Conservation (phyloP, 768 basidiomycete genomes). For the Guyanaporus albipodus region DNA sequence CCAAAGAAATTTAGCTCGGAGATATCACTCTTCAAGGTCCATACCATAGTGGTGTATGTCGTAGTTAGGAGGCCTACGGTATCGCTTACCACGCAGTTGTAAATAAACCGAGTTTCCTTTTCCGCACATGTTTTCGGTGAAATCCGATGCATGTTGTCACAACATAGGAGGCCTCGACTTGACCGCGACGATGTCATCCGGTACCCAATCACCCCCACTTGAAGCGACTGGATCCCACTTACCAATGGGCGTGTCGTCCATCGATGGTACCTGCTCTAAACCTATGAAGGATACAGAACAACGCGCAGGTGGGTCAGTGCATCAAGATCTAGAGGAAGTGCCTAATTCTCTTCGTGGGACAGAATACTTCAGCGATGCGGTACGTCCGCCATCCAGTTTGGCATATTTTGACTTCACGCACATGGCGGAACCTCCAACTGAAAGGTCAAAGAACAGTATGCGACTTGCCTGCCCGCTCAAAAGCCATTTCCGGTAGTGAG, state of each 20-base stretch:
- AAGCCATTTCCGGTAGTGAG: conserved; percentile 9
- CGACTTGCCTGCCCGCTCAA: conserved; percentile 1
- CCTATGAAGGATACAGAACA: conserved; percentile 41
- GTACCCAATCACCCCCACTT: conserved; percentile 55
- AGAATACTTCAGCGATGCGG: conserved; percentile 32
- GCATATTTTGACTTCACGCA: neutral
- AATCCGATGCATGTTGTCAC: conserved; percentile 28
- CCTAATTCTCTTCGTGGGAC: neutral
- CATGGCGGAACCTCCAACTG: too few relatives aligned
- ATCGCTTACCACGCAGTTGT: too few relatives aligned
- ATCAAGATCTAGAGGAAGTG: neutral
- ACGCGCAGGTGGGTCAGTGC: conserved; percentile 37
- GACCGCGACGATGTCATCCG: conserved; percentile 24
- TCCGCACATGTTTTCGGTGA: conserved; percentile 19
- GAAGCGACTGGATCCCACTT: conserved; percentile 44
- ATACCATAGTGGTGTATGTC: too few relatives aligned
- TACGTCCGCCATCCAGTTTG: conserved; percentile 3
- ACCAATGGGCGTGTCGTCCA: conserved; percentile 48
- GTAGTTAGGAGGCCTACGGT: too few relatives aligned
- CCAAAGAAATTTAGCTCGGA: conserved; percentile 2
- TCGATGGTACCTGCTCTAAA: conserved; percentile 34
- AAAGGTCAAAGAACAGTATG: conserved; percentile 25
- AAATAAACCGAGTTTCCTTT: conserved; percentile 5
- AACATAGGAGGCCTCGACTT: neutral
- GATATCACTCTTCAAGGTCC: too few relatives aligned